These are phyloP conservation scores for Anastatica hierochuntica DNA, from an alignment of 345 rosid species.

Conservation along the genomic window DNA sequence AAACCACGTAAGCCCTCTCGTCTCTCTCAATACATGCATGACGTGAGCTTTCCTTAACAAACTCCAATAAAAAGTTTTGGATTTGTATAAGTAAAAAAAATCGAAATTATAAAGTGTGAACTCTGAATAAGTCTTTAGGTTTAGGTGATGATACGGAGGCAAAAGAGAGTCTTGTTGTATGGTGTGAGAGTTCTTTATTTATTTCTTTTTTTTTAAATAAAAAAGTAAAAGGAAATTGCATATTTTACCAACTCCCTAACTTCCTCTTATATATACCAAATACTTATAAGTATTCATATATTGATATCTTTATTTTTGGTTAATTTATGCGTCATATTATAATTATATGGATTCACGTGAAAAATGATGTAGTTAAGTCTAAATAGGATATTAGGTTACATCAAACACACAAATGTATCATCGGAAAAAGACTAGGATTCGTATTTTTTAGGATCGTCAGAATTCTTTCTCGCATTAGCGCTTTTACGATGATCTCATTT, in stretches of 20 bases:
- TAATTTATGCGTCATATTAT: too few relatives aligned
- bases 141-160: constrained; percentile 60
- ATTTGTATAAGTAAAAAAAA: background rate
- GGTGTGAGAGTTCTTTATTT: constrained; percentile 45
- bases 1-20: constrained; percentile 74
- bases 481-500: too few relatives aligned
- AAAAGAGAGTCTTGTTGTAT: constrained; percentile 37
- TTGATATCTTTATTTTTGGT: too few relatives aligned
- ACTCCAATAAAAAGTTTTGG: constrained; percentile 30
- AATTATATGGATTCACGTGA: constrained; percentile 19
- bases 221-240: too few relatives aligned
- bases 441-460: too few relatives aligned
- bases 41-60: too few relatives aligned
- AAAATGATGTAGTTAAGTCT: constrained; percentile 15
- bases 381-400: too few relatives aligned
- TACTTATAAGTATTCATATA: too few relatives aligned
- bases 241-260: constrained; percentile 24
- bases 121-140: constrained; percentile 48
- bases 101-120: background rate
- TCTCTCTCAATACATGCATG: constrained; percentile 7
- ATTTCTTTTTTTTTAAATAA: background rate
- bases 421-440: too few relatives aligned
- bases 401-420: background rate
- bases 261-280: constrained; percentile 25
- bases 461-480: too few relatives aligned